Evolutionary conservation across 768 basidiomycete species (phyloP).

Genomic region (Lactarius evosmus): DNA sequence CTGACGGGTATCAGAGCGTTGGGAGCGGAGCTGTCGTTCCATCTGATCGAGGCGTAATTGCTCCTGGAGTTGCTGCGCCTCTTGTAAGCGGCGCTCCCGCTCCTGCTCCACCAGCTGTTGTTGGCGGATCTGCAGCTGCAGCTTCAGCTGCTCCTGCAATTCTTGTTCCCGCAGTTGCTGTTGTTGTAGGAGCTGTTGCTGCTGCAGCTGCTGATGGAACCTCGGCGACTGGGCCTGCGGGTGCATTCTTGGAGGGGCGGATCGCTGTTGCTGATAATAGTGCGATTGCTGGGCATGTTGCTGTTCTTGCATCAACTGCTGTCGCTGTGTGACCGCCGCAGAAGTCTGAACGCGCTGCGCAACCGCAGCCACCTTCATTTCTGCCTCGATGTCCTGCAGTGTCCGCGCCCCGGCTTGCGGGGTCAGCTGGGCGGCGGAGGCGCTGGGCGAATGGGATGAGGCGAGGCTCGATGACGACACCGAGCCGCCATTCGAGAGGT

Average conservation of each 20-base stretch:
- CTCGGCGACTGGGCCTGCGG: constrained; percentile 75
- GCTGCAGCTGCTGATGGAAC: constrained; percentile 72
- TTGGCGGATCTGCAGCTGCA: constrained; percentile 27
- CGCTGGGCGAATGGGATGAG: constrained; percentile 17
- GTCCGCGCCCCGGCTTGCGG: constrained; percentile 40
- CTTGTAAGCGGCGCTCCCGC: constrained; percentile 59
- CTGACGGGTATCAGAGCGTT: constrained; percentile 28
- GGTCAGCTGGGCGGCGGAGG: constrained; percentile 35
- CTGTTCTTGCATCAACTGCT: constrained; percentile 37
- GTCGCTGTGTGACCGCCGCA: constrained; percentile 37
- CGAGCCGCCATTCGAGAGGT: constrained; percentile 20
- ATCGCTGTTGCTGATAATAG: constrained; percentile 42
- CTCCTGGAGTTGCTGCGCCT: constrained; percentile 34
- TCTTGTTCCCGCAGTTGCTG: constrained; percentile 62
- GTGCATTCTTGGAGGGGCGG: constrained; percentile 72
- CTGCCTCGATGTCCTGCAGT: constrained; percentile 78
- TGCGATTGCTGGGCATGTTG: constrained; percentile 37
- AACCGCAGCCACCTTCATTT: constrained; percentile 63
- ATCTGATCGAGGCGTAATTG: constrained; percentile 25
- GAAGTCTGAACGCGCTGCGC: constrained; percentile 31
- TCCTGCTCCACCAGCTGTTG: constrained; percentile 54
- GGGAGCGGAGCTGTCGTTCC: constrained; percentile 27
- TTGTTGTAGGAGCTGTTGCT: constrained; percentile 57
- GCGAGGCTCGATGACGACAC: constrained; percentile 24
- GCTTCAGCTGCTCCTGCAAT: constrained; percentile 34